phyloP scores from a whole-genome alignment of 2,329 filamentous ascomycete species.

The Microdochium bolleyi region DNA sequence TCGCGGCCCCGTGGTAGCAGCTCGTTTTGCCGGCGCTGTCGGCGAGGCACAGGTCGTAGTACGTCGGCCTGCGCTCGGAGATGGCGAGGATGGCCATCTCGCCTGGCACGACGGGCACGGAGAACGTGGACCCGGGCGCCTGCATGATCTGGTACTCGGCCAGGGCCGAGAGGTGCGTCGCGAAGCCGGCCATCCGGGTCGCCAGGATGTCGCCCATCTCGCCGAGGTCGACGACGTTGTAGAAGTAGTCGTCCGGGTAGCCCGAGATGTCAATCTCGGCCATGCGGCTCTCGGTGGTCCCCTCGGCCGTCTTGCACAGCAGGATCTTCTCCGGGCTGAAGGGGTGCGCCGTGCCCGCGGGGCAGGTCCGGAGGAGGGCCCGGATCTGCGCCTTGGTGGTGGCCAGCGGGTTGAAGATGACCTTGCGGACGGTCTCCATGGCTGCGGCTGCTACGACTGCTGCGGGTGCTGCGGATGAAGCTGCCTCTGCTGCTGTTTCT shows the following conservation, averaged over 20 bases:
- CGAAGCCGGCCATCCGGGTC: conserved; percentile 11
- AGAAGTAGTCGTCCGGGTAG: conserved; percentile 14
- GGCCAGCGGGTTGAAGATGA: conserved; percentile 15
- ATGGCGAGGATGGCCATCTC: conserved; percentile 13
- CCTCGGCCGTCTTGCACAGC: not conserved
- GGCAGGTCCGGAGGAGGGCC: conserved; percentile 4
- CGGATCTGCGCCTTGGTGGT: conserved; percentile 11
- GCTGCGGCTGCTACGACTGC: not conserved
- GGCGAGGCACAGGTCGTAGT: conserved; percentile 16
- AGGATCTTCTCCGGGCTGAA: not conserved
- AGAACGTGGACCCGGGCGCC: conserved; percentile 10
- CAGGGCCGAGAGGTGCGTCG: conserved; percentile 8
- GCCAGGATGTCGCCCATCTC: conserved; percentile 13
- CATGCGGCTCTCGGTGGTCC: conserved; percentile 5
- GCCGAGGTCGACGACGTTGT: conserved; percentile 15
- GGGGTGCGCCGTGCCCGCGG: not conserved
- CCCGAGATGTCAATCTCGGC: conserved; percentile 14
- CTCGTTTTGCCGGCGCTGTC: conserved; percentile 9
- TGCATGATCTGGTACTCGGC: conserved; percentile 11
- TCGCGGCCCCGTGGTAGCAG: conserved; percentile 10
- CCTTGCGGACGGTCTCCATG: conserved; percentile 13
- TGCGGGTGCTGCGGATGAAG: not conserved
- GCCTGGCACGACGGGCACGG: conserved; percentile 6
- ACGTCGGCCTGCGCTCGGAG: conserved; percentile 12
- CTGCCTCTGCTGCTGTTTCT: too few relatives aligned